These are phyloP conservation scores for Astrothelium macrocarpum DNA, from an alignment of 495 filamentous ascomycete species.

Conservation along the genomic window DNA sequence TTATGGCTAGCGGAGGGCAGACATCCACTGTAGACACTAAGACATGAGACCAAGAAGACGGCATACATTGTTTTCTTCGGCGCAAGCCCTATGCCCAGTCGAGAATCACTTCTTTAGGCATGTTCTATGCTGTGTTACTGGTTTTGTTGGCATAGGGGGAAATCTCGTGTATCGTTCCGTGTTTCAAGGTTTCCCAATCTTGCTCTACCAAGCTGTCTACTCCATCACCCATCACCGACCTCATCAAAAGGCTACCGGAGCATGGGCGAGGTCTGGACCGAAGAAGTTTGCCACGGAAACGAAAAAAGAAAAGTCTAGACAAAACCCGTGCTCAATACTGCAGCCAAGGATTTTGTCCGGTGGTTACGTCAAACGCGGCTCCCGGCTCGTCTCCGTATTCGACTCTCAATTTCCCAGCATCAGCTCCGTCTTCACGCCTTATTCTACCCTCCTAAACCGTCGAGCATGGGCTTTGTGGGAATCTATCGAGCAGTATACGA, in stretches of 20 bases:
- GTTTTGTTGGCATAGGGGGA: background rate
- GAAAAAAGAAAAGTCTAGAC: background rate
- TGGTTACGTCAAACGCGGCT: background rate
- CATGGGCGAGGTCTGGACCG: background rate
- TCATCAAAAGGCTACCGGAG: background rate
- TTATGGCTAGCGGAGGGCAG: too few species aligned
- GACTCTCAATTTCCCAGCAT: background rate
- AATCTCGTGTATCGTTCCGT: background rate
- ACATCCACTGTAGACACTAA: too few species aligned
- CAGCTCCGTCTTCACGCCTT: background rate
- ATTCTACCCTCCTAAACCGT: background rate
- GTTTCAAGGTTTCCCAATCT: background rate
- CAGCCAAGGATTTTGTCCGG: background rate
- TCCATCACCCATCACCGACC: background rate
- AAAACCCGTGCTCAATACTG: background rate
- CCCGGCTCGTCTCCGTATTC: background rate
- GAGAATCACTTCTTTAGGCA: background rate
- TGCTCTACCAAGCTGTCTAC: background rate
- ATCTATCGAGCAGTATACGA: constrained; percentile 90
- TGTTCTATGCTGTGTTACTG: background rate
- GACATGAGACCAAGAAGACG: background rate
- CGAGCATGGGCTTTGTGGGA: constrained; percentile 67
- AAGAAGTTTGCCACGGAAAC: background rate
- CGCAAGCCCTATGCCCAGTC: background rate
- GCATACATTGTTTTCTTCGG: background rate